Evolutionary conservation across 2,329 filamentous ascomycete species (phyloP).

Genomic region (Ophiostoma ips): DNA sequence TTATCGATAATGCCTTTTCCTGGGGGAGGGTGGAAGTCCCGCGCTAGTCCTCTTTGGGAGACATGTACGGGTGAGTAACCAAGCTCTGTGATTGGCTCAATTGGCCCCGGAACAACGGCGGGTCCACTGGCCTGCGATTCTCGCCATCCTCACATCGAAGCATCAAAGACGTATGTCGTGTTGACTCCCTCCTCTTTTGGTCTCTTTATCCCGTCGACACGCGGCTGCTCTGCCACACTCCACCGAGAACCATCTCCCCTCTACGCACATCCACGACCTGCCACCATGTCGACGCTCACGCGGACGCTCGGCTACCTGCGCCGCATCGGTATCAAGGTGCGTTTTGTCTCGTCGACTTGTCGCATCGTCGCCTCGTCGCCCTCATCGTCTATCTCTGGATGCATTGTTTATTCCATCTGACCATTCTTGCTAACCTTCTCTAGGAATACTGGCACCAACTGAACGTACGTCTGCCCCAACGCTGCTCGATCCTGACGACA

Average conservation of each 20-base stretch:
- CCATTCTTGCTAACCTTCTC: conserved; percentile 12
- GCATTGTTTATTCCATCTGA: neutral
- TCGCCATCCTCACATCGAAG: neutral
- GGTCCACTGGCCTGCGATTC: conserved; percentile 1
- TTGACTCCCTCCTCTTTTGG: neutral
- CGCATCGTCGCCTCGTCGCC: neutral
- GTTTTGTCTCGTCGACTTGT: neutral
- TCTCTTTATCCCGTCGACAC: neutral
- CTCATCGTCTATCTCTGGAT: no score
- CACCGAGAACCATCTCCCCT: neutral
- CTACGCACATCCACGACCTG: no score
- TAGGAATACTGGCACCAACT: conserved; percentile 88
- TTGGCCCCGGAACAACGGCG: neutral
- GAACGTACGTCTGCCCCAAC: conserved; percentile 51
- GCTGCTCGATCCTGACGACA: neutral
- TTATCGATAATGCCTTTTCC: no score
- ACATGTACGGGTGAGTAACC: conserved; percentile 6
- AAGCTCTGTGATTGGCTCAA: conserved; percentile 11
- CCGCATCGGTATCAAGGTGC: conserved; percentile 76
- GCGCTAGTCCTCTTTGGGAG: neutral
- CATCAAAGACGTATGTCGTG: neutral
- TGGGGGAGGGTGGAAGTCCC: no score
- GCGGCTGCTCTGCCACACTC: neutral
- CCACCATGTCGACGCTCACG: conserved; percentile 71
- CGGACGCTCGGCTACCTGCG: conserved; percentile 80